Evolutionary conservation across 768 basidiomycete species (phyloP), one percentile per base, ranked within the genome.

Genomic region (Crepidotus variabilis): DNA sequence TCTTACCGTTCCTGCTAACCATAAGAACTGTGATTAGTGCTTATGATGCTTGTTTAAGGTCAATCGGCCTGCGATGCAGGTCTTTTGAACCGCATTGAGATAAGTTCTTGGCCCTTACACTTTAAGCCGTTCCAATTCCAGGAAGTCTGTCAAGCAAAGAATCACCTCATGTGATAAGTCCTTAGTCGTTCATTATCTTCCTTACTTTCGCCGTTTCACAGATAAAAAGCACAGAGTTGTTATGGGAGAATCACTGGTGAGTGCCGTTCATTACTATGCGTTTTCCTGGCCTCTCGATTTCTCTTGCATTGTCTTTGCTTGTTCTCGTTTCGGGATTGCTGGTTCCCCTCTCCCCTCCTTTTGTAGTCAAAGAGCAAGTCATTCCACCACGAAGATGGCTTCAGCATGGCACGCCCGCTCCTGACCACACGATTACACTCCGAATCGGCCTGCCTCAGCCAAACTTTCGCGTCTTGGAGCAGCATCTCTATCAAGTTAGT

Each of bases 391-490:
- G 53, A 13, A 79, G 79, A 23, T 87, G 85, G 86, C 56, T 71
- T 18, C 71, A 72, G 55, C 71, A 76, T 28, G 70, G 76, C 14
- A 57, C 65, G n/a, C 77, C 85, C 13, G 71, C 77, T 14, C 57
- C 73, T 1, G 68, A 78, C 56, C 77, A 82, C 57, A 68, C 69
- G 7, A 71, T 88, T 34, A 69, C 76, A 45, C 78, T 88, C 63
- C 84, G 78, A 59, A 81, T 86, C 39, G 84, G 77, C 23, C 75
- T 86, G 20, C 77, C 74, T 14, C 83, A 83, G 58, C 74, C 76
- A 24, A 73, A 80, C 61, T 78, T 83, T 56, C 58, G 70, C 58
- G 67, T 71, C 22, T 69, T 85, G 6, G 78, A 84, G 61, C 67
- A 75, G 48, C 77, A 79, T 58, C 72, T 86, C 2, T 80, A 73